Evolutionary conservation across 352 stramenopile species (phyloP).

Genomic region (Elongisporangium prolatum): DNA sequence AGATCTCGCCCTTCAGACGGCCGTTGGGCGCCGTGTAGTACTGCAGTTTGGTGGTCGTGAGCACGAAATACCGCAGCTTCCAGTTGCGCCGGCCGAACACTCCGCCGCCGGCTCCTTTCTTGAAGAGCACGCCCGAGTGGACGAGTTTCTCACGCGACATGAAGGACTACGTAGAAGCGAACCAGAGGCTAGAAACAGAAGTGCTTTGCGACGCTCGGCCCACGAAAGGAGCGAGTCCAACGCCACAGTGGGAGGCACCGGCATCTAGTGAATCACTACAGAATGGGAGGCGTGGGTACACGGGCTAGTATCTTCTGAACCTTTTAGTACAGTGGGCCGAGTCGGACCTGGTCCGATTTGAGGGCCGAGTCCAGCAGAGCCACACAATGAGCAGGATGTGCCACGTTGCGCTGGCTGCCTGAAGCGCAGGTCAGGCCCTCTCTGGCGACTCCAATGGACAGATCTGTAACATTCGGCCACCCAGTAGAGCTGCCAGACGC

Average conservation of each 20-base stretch:
- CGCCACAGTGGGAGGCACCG: neutral
- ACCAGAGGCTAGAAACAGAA: neutral
- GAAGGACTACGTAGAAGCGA: neutral
- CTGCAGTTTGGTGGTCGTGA: constrained; percentile 22
- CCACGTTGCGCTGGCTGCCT: neutral
- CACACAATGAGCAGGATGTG: neutral
- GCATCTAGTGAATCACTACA: neutral
- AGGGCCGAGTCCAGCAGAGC: neutral
- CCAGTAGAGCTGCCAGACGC: too few species aligned
- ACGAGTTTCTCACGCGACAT: constrained; percentile 1
- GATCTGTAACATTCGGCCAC: too few species aligned
- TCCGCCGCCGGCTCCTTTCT: constrained; percentile 35
- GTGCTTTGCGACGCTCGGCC: neutral
- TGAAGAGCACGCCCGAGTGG: constrained; percentile 41
- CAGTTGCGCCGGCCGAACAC: constrained; percentile 46
- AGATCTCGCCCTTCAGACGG: constrained; percentile 28
- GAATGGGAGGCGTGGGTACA: neutral
- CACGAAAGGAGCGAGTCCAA: neutral
- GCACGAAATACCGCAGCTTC: constrained; percentile 48
- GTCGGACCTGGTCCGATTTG: neutral
- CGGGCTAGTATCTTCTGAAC: neutral
- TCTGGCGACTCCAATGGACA: neutral
- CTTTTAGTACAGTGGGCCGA: neutral
- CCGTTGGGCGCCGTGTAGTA: constrained; percentile 36
- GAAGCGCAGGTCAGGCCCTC: neutral